Percentiles rank a stretch among this genome's conserved stretches.
These are phyloP conservation scores for Erythrophleum fordii DNA, from an alignment of 306 rosid species.

Conservation along the genomic window DNA sequence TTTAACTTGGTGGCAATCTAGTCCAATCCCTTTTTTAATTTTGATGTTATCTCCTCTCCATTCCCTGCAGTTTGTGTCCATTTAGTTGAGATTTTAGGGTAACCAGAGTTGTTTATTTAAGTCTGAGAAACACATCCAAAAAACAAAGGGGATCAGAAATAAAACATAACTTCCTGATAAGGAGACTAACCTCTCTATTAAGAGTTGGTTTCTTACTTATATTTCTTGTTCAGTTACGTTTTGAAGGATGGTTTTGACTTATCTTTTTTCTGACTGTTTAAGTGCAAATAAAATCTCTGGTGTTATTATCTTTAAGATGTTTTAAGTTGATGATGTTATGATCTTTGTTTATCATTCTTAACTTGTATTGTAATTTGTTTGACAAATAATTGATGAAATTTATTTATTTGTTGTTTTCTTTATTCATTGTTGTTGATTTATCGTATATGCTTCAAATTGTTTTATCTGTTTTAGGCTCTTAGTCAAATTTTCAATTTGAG, in stretches of 20 bases:
- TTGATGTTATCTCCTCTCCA: too few relatives aligned
- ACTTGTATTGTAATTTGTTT: neutral
- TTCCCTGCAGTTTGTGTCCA: too few relatives aligned
- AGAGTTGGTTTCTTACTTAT: neutral
- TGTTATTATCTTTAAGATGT: neutral
- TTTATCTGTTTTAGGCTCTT: conserved; percentile 56
- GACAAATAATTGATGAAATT: conserved; percentile 2
- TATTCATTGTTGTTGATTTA: neutral
- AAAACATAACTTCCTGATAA: neutral
- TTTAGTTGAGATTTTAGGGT: too few relatives aligned
- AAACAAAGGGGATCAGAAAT: neutral
- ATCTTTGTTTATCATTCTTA: neutral
- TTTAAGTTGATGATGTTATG: neutral
- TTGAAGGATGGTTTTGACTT: neutral
- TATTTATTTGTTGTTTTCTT: neutral
- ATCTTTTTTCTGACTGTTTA: neutral
- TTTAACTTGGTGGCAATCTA: too few relatives aligned
- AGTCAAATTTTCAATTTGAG: conserved; percentile 64
- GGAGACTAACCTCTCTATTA: neutral
- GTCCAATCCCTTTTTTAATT: too few relatives aligned
- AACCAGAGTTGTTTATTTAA: too few relatives aligned
- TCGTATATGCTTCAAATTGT: neutral
- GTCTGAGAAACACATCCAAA: too few relatives aligned
- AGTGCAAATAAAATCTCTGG: neutral
- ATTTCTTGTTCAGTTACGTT: neutral